Evolutionary conservation across 2,329 filamentous ascomycete genomes (phyloP).

Genomic region (Fusarium nodosum): DNA sequence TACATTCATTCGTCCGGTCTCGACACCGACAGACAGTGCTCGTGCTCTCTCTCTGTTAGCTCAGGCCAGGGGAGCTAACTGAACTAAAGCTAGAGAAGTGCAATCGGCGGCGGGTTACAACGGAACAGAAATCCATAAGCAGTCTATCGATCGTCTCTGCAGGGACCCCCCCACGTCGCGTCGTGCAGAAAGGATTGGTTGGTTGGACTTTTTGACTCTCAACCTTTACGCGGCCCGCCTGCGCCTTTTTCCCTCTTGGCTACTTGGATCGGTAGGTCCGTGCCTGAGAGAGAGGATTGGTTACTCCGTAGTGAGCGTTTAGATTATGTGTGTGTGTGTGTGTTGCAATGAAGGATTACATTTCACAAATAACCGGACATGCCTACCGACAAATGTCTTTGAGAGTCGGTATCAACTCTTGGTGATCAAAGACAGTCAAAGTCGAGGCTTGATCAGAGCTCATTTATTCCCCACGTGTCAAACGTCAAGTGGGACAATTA

Average conservation of each 20-base stretch:
- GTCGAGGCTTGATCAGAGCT: neutral
- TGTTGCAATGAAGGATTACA: neutral
- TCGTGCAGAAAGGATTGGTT: slow-evolving; percentile 15
- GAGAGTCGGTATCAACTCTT: neutral
- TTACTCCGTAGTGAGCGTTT: neutral
- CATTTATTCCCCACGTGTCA: slow-evolving; percentile 34
- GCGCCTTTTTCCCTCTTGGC: slow-evolving; percentile 1
- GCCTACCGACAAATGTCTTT: neutral
- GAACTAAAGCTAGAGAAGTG: neutral
- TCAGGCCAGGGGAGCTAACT: slow-evolving; percentile 7
- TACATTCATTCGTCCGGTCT: slow-evolving; percentile 10
- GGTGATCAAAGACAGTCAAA: neutral
- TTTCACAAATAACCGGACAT: slow-evolving; percentile 2
- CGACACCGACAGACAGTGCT: slow-evolving; percentile 2
- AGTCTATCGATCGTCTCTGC: slow-evolving; percentile 35
- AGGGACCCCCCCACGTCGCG: slow-evolving; percentile 30
- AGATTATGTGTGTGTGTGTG: neutral
- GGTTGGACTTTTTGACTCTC: slow-evolving; percentile 13
- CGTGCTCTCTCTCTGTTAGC: too few species aligned
- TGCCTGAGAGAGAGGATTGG: slow-evolving; percentile 2
- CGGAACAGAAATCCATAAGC: slow-evolving; percentile 29
- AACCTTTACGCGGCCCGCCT: slow-evolving; percentile 4
- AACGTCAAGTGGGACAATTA: slow-evolving; percentile 40
- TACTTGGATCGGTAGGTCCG: slow-evolving; percentile 5
- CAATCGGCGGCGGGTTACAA: slow-evolving; percentile 37